These are phyloP conservation scores for Macaranga tanarius DNA, from an alignment of 441 rosid genomes.

Conservation along the genomic window DNA sequence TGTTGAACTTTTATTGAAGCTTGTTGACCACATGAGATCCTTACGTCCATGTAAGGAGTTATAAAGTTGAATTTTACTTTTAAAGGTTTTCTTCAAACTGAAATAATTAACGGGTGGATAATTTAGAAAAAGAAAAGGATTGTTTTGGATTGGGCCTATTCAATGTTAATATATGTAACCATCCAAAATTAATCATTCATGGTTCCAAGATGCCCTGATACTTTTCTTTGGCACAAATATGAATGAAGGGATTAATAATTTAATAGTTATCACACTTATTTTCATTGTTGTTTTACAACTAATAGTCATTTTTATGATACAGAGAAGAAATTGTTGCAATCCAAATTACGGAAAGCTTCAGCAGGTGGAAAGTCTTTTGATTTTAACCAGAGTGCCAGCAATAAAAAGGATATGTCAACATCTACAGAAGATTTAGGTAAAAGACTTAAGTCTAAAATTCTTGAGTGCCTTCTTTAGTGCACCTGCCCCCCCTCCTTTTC, in stretches of 20 bases:
- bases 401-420: slow-evolving; percentile 63
- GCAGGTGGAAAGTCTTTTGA: slow-evolving; percentile 50
- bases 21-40: no score
- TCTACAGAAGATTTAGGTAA: slow-evolving; percentile 91
- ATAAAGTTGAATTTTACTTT: no score
- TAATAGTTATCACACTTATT: not conserved
- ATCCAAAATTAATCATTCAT: not conserved
- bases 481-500: not conserved
- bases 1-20: no score
- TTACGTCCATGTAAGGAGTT: no score
- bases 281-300: slow-evolving; percentile 19
- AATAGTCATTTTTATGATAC: slow-evolving; percentile 31
- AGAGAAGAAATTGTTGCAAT: slow-evolving; percentile 94
- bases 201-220: not conserved
- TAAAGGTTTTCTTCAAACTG: no score
- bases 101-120: not conserved
- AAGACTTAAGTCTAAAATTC: not conserved
- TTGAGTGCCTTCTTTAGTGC: not conserved
- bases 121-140: not conserved
- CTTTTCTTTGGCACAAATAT: not conserved
- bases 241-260: slow-evolving; percentile 9
- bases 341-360: slow-evolving; percentile 77
- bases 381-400: slow-evolving; percentile 34
- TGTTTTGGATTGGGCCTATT: not conserved
- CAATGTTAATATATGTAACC: not conserved